Evolutionary conservation across 768 basidiomycete genomes (phyloP).

Genomic region (Wakefieldia striispora): DNA sequence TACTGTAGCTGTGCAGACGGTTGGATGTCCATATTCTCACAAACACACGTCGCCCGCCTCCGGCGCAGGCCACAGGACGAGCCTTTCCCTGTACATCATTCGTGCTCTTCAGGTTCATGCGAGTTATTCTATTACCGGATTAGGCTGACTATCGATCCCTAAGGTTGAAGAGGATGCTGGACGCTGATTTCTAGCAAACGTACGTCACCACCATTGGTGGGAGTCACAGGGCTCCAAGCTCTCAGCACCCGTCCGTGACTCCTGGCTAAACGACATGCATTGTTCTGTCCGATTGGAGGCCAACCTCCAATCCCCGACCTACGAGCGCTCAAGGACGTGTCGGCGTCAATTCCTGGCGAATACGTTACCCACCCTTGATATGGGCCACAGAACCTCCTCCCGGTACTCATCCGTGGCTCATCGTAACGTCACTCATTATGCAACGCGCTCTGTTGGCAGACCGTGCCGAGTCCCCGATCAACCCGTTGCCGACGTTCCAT

Average conservation of each 20-base stretch:
- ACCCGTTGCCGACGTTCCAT: conserved; percentile 5
- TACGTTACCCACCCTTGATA: not conserved
- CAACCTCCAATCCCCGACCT: not conserved
- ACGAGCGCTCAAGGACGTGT: not conserved
- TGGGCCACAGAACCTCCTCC: conserved; percentile 1
- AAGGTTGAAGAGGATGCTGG: not conserved
- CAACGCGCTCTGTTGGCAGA: not conserved
- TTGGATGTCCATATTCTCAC: too few relatives aligned
- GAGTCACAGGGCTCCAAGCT: not conserved
- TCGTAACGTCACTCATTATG: conserved; percentile 5
- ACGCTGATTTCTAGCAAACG: not conserved
- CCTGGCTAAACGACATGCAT: not conserved
- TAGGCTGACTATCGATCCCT: conserved; percentile 3
- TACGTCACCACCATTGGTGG: not conserved
- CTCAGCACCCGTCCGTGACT: conserved; percentile 12
- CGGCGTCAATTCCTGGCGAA: not conserved
- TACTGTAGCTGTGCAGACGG: too few relatives aligned
- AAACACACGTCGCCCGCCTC: too few relatives aligned
- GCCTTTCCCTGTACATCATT: too few relatives aligned
- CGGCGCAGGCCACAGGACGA: too few relatives aligned
- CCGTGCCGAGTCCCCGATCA: not conserved
- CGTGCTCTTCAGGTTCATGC: too few relatives aligned
- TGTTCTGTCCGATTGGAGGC: not conserved
- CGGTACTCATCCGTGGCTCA: conserved; percentile 12
- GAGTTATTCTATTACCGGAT: not conserved